A percentile compares a stretch with the other conserved stretches of the same genome.
These are phyloP conservation scores for Penstemon barbatus DNA, from an alignment of 257 asterid genomes.

Conservation along the genomic window DNA sequence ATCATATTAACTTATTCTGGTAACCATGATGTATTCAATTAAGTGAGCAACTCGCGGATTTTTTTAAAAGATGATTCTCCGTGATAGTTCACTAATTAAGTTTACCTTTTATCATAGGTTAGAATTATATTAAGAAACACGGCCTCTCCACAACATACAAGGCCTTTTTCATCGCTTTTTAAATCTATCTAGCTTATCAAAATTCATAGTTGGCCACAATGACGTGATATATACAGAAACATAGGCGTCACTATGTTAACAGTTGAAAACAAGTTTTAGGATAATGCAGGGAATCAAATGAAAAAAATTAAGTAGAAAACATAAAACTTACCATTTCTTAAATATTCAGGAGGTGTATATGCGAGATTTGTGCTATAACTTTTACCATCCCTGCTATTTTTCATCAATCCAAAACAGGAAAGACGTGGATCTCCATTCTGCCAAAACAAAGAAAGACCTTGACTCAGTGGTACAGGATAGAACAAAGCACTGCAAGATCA, in stretches of 20 bases:
- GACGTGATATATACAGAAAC: constrained; percentile 6
- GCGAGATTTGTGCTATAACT: constrained; percentile 99
- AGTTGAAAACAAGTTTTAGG: constrained; percentile 1
- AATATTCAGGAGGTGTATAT: constrained; percentile 95
- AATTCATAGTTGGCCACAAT: constrained; percentile 14
- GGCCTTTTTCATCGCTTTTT: constrained; percentile 1
- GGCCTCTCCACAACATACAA: background rate
- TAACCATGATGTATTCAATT: no score
- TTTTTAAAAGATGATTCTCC: no score
- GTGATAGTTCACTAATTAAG: no score
- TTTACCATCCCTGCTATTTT: constrained; percentile 98
- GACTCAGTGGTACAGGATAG: constrained; percentile 1
- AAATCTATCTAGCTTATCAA: background rate
- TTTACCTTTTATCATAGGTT: no score
- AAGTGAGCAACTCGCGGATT: no score
- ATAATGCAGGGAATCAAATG: constrained; percentile 15
- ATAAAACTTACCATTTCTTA: constrained; percentile 68
- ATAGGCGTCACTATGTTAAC: background rate
- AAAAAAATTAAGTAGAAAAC: background rate
- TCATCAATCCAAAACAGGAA: constrained; percentile 96
- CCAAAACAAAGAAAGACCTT: constrained; percentile 26
- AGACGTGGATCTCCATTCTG: constrained; percentile 97
- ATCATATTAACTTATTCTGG: no score
- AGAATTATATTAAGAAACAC: no score
- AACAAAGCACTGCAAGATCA: constrained; percentile 20